phyloP scores from a whole-genome alignment of 805 yeast species.

The Priceomyces fermenticarens region DNA sequence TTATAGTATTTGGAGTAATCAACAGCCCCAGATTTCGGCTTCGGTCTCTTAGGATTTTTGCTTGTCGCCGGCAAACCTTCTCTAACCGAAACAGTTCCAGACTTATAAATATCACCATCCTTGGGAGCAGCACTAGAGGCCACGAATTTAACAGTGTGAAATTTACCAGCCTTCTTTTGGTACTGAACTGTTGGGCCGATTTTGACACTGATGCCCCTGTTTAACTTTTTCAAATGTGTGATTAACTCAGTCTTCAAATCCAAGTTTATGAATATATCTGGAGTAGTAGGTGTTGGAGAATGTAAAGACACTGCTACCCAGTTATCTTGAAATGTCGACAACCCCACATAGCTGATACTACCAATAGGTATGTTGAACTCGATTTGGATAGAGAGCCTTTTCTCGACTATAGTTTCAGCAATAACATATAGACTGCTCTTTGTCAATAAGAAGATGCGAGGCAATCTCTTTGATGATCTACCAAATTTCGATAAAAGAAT shows the following conservation, averaged over 20 bases:
- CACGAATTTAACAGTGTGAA: slow-evolving; percentile 70
- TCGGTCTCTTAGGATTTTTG: slow-evolving; percentile 72
- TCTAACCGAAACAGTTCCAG: slow-evolving; percentile 79
- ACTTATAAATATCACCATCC: slow-evolving; percentile 75
- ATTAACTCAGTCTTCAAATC: slow-evolving; percentile 87
- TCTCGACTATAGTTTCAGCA: slow-evolving; percentile 67
- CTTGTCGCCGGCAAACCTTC: slow-evolving; percentile 76
- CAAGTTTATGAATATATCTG: slow-evolving; percentile 80
- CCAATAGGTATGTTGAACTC: slow-evolving; percentile 64
- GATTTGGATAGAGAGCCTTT: slow-evolving; percentile 49
- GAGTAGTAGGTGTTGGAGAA: slow-evolving; percentile 47
- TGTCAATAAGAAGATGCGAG: slow-evolving; percentile 72
- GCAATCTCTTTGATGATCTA: slow-evolving; percentile 77
- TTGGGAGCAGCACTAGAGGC: slow-evolving; percentile 61
- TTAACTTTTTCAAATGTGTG: slow-evolving; percentile 65
- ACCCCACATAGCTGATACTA: slow-evolving; percentile 57
- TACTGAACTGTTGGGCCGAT: slow-evolving; percentile 75
- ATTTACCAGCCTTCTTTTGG: slow-evolving; percentile 87
- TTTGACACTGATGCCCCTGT: slow-evolving; percentile 55
- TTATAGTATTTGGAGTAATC: slow-evolving; percentile 43
- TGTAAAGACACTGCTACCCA: slow-evolving; percentile 75
- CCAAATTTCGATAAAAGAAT: slow-evolving; percentile 84
- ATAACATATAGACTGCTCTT: slow-evolving; percentile 60
- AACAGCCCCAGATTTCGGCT: slow-evolving; percentile 41
- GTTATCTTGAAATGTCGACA: slow-evolving; percentile 82